phyloP scores from a whole-genome alignment of 306 rosid species.

The Fagus sylvatica region DNA sequence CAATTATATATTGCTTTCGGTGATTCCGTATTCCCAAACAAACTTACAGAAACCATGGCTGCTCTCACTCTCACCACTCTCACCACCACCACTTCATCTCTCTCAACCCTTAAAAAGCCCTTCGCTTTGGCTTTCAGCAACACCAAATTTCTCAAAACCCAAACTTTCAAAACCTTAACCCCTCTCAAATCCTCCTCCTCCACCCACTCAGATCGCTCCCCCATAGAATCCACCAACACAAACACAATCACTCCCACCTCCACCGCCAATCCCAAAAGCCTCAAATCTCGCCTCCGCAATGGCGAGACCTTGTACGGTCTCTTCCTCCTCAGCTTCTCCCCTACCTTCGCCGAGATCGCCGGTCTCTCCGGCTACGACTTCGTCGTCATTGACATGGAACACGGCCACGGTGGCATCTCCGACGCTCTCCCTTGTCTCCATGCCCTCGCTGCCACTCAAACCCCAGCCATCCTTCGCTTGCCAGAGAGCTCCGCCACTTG shows the following conservation, averaged over 20 bases:
- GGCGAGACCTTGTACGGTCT: conserved; percentile 72
- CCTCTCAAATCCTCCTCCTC: conserved; percentile 37
- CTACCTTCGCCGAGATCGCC: conserved; percentile 72
- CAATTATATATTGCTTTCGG: no score
- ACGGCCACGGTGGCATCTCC: conserved; percentile 64
- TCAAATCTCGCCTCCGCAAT: conserved; percentile 57
- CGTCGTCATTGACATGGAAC: conserved; percentile 80
- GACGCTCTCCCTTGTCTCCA: conserved; percentile 66
- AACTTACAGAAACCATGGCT: conserved; percentile 16
- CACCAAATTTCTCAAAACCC: conserved; percentile 29
- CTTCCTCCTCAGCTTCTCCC: conserved; percentile 76
- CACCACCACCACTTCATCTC: conserved; percentile 3
- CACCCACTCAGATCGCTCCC: conserved; percentile 20
- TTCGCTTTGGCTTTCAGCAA: neutral
- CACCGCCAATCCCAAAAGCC: conserved; percentile 25
- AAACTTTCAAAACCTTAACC: conserved; percentile 14
- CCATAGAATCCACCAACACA: neutral
- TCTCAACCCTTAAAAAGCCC: conserved; percentile 9
- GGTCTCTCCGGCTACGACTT: conserved; percentile 74
- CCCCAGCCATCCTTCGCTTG: conserved; percentile 63
- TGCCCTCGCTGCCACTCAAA: conserved; percentile 64
- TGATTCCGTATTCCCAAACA: no score
- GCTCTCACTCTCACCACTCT: conserved; percentile 5
- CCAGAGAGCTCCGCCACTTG: conserved; percentile 66
- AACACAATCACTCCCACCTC: no score